phyloP scores from a whole-genome alignment of 345 rosid genomes.

The Nasturtium officinale region DNA sequence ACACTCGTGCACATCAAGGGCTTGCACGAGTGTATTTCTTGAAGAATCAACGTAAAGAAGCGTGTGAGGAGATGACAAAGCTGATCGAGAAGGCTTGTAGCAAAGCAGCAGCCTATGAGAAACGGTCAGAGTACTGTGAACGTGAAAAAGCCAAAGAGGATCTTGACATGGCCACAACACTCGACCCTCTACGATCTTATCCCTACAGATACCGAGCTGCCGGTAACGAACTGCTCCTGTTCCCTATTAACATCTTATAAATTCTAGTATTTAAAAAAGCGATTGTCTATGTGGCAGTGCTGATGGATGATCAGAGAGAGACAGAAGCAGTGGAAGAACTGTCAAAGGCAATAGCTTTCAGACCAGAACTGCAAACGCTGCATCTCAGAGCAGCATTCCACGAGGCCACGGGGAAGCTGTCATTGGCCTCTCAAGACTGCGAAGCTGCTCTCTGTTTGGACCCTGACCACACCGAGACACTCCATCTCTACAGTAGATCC shows the following conservation, averaged over 20 bases:
- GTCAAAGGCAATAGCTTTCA: constrained; percentile 81
- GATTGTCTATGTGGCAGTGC: constrained; percentile 49
- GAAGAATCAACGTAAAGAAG: constrained; percentile 69
- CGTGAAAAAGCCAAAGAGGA: constrained; percentile 76
- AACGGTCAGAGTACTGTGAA: constrained; percentile 89
- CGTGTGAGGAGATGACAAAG: constrained; percentile 88
- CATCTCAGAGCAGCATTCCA: constrained; percentile 95
- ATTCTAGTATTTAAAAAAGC: constrained; percentile 12
- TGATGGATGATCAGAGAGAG: constrained; percentile 94
- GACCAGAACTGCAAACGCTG: constrained; percentile 85
- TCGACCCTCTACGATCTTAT: constrained; percentile 91
- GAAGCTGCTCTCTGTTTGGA: constrained; percentile 94
- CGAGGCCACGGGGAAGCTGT: constrained; percentile 72
- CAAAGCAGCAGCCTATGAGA: constrained; percentile 87
- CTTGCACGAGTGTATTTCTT: constrained; percentile 78
- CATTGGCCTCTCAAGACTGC: constrained; percentile 71
- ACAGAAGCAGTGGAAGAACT: constrained; percentile 85
- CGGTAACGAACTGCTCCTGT: constrained; percentile 50
- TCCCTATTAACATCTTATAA: neutral
- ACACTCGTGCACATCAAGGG: constrained; percentile 98
- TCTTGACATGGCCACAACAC: constrained; percentile 77
- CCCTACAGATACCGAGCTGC: constrained; percentile 97
- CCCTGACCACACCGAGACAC: constrained; percentile 71
- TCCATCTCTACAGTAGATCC: constrained; percentile 71
- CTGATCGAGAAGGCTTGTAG: constrained; percentile 71